A percentile compares a stretch with the other conserved stretches of the same genome.
phyloP scores from a whole-genome alignment of 179 eudicot species.

The Camellia oleifera region DNA sequence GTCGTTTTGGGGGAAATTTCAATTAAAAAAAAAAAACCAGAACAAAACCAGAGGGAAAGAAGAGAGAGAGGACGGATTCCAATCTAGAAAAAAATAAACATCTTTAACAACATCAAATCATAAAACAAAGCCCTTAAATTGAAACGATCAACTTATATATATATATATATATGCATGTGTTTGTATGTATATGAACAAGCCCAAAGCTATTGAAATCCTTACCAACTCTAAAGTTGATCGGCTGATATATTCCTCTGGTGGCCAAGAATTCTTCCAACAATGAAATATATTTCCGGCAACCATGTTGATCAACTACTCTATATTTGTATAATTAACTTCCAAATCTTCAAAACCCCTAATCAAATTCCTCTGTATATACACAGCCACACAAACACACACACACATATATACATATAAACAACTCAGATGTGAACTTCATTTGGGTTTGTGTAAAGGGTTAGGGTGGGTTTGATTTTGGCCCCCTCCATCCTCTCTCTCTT shows the following conservation, averaged over 20 bases:
- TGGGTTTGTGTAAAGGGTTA: too few relatives aligned
- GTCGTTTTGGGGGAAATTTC: too few relatives aligned
- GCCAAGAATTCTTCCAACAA: slow-evolving; percentile 83
- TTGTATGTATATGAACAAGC: not conserved
- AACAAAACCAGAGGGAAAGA: too few relatives aligned
- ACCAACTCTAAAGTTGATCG: slow-evolving; percentile 74
- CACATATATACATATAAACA: not conserved
- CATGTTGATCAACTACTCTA: slow-evolving; percentile 32
- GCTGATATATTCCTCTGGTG: slow-evolving; percentile 81
- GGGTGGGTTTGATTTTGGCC: too few relatives aligned
- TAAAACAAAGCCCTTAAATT: not conserved
- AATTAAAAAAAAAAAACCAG: too few relatives aligned
- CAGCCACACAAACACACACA: too few relatives aligned
- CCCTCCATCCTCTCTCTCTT: too few relatives aligned
- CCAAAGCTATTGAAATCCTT: slow-evolving; percentile 19
- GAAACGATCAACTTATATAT: not conserved
- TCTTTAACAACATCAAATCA: not conserved
- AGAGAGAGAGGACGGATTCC: not conserved
- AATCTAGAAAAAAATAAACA: not conserved
- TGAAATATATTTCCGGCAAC: slow-evolving; percentile 74
- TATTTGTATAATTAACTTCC: not conserved
- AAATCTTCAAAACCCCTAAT: not conserved
- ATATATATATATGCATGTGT: not conserved
- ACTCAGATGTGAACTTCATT: not conserved
- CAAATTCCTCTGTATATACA: not conserved